These are phyloP conservation scores for Fusarium keratoplasticum DNA, from an alignment of 2,329 filamentous ascomycete genomes.

Conservation along the genomic window DNA sequence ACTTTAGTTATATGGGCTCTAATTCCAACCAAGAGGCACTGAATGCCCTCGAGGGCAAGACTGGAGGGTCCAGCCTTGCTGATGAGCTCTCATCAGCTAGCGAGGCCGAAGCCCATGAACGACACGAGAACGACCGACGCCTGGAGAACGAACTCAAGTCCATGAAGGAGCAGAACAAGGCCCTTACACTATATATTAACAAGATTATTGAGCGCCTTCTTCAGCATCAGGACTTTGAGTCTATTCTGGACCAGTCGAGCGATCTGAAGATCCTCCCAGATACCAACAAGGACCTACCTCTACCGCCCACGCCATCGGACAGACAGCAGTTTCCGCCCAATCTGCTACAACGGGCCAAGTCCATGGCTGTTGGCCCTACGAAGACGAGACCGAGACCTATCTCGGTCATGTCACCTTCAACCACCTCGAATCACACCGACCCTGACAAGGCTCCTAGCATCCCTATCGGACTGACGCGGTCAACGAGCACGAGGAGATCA, in stretches of 20 bases:
- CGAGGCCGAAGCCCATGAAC: slow-evolving; percentile 67
- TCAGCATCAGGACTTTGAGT: slow-evolving; percentile 94
- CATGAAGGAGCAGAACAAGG: slow-evolving; percentile 95
- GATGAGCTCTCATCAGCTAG: slow-evolving; percentile 84
- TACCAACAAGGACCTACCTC: slow-evolving; percentile 86
- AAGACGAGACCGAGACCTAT: slow-evolving; percentile 66
- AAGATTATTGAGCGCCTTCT: slow-evolving; percentile 97
- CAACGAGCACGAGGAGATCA: slow-evolving; percentile 63
- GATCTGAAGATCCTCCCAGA: slow-evolving; percentile 60
- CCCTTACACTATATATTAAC: slow-evolving; percentile 96
- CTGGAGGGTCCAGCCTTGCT: slow-evolving; percentile 72
- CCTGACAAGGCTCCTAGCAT: slow-evolving; percentile 82
- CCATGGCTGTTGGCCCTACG: slow-evolving; percentile 63
- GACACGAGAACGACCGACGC: slow-evolving; percentile 60
- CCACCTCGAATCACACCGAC: slow-evolving; percentile 65
- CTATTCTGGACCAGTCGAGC: slow-evolving; percentile 86
- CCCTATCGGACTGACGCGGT: slow-evolving; percentile 71
- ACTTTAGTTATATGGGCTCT: slow-evolving; percentile 76
- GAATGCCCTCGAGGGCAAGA: slow-evolving; percentile 70
- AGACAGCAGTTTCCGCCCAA: slow-evolving; percentile 56
- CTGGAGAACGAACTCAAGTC: slow-evolving; percentile 83
- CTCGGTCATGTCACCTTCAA: slow-evolving; percentile 63
- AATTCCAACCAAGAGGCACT: slow-evolving; percentile 73
- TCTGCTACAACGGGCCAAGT: slow-evolving; percentile 71
- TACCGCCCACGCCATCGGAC: slow-evolving; percentile 73